Conservation (phyloP, 2,329 filamentous ascomycete species). For the Didymella sp. region DNA sequence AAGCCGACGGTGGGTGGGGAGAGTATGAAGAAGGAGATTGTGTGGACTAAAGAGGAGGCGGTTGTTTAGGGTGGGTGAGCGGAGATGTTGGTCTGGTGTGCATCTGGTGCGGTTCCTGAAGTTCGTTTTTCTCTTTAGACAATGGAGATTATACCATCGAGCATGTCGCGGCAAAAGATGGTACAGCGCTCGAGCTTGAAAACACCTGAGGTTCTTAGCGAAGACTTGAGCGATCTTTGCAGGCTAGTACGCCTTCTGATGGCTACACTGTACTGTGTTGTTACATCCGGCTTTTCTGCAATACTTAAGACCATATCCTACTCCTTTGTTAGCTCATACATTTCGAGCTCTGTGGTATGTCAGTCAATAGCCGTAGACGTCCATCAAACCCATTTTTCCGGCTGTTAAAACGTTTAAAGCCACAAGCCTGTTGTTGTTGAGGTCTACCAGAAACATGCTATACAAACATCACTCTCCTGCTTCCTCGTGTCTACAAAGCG, state of each 20-base stretch:
- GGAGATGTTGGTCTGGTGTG: no score
- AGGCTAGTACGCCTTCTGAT: no score
- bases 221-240: no score
- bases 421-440: not conserved
- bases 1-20: slow-evolving; percentile 23
- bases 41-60: slow-evolving; percentile 37
- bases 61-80: slow-evolving; percentile 15
- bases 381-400: not conserved
- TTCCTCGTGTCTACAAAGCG: slow-evolving; percentile 67
- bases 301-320: no score
- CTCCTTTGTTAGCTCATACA: not conserved
- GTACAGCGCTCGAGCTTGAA: no score
- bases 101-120: not conserved
- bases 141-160: no score
- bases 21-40: slow-evolving; percentile 35
- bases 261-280: no score
- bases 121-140: no score
- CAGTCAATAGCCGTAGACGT: not conserved
- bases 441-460: slow-evolving; percentile 5
- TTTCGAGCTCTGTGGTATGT: not conserved
- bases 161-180: no score
- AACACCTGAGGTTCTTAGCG: no score
- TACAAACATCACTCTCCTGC: not conserved
- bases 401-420: not conserved
- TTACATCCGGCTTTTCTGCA: no score